phyloP scores from a whole-genome alignment of 1,284 basidiomycete genomes.

The Apiotrichum sp. region DNA sequence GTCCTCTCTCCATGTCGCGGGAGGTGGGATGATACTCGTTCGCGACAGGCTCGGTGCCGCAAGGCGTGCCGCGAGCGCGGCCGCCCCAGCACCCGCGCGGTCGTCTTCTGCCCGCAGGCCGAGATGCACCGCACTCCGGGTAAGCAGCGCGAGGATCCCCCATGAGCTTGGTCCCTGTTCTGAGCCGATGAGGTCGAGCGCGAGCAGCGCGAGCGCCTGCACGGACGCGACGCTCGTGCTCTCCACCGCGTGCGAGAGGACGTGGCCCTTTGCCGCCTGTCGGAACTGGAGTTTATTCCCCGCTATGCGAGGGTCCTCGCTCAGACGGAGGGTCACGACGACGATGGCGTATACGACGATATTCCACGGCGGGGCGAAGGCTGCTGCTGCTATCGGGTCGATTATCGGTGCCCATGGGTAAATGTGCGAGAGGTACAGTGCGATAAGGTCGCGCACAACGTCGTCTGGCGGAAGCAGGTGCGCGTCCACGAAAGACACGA shows the following conservation, averaged over 20 bases:
- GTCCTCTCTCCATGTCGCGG: slow-evolving; percentile 42
- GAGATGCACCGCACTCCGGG: slow-evolving; percentile 43
- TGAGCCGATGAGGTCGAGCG: slow-evolving; percentile 44
- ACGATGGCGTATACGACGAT: slow-evolving; percentile 46
- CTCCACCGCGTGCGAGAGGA: slow-evolving; percentile 44
- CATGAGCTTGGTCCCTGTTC: slow-evolving; percentile 44
- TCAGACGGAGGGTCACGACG: slow-evolving; percentile 41
- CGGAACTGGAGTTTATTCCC: slow-evolving; percentile 28
- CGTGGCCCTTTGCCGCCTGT: slow-evolving; percentile 41
- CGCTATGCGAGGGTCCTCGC: slow-evolving; percentile 32
- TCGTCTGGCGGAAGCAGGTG: slow-evolving; percentile 43
- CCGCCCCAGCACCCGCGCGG: slow-evolving; percentile 5
- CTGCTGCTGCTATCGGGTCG: slow-evolving; percentile 17
- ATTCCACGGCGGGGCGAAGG: slow-evolving; percentile 37
- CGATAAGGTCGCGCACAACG: slow-evolving; percentile 42
- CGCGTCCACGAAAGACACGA: slow-evolving; percentile 34
- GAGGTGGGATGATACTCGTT: slow-evolving; percentile 42
- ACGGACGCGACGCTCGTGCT: slow-evolving; percentile 41
- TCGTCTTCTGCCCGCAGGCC: slow-evolving; percentile 40
- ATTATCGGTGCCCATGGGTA: slow-evolving; percentile 47
- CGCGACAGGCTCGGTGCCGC: slow-evolving; percentile 31
- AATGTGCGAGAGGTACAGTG: slow-evolving; percentile 39
- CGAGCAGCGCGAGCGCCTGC: slow-evolving; percentile 44
- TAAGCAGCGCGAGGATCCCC: slow-evolving; percentile 45
- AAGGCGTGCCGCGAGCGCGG: not conserved